Percentiles rank a stretch among this genome's conserved stretches.
Conservation (phyloP, 1,284 basidiomycete genomes). For the Rhodotorula mucilaginosa region DNA sequence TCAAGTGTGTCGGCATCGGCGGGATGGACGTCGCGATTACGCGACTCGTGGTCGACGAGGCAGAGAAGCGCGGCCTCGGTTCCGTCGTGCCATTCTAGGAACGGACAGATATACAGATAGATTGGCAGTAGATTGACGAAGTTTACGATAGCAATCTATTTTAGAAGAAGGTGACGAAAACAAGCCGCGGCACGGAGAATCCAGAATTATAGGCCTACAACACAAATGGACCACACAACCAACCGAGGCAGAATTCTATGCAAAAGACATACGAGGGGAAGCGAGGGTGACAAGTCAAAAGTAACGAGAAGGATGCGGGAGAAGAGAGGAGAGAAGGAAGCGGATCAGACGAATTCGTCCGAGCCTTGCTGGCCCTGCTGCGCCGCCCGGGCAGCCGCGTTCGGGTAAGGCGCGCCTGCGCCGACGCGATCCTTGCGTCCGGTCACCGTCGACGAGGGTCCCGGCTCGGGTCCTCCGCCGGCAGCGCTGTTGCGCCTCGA, state of each 20-base stretch:
- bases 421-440: conserved; percentile 4
- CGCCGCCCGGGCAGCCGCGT: conserved; percentile 14
- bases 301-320: background rate
- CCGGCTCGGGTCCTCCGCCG: background rate
- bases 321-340: background rate
- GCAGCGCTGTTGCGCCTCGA: background rate
- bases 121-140: background rate
- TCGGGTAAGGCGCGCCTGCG: conserved; percentile 14
- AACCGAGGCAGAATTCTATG: background rate
- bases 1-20: conserved; percentile 43
- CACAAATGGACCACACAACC: background rate
- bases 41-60: conserved; percentile 30
- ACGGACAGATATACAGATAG: background rate
- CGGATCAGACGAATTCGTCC: background rate
- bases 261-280: background rate
- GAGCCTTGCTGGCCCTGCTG: conserved; percentile 7
- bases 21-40: conserved; percentile 43
- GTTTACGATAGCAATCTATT: background rate
- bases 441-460: conserved; percentile 1
- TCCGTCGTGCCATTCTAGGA: conserved; percentile 22
- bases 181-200: background rate
- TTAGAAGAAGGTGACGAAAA: background rate
- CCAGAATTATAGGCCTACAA: too few species aligned
- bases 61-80: conserved; percentile 22
- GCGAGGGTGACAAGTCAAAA: background rate